Evolutionary conservation across 2,329 filamentous ascomycete genomes (phyloP).

Genomic region (Xylaria sp.): DNA sequence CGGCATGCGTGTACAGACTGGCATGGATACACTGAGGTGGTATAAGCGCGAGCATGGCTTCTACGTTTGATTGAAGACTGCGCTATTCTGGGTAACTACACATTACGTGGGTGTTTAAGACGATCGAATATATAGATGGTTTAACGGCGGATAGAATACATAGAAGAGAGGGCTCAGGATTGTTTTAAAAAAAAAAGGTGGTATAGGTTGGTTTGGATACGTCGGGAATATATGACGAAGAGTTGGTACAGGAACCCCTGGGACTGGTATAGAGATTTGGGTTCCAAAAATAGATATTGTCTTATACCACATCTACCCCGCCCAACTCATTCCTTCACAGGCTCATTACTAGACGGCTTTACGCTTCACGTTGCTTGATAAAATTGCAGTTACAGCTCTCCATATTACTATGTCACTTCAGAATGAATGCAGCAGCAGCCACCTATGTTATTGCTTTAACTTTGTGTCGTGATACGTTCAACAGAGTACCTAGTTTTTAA

Average conservation of each 20-base stretch:
- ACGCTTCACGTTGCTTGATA: no score
- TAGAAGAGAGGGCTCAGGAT: slow-evolving; percentile 6
- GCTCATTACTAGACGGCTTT: no score
- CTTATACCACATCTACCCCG: no score
- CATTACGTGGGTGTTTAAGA: neutral
- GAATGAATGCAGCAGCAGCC: no score
- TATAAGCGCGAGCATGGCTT: slow-evolving; percentile 47
- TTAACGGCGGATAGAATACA: slow-evolving; percentile 12
- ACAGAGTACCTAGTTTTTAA: no score
- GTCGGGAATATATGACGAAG: neutral
- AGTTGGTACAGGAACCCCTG: neutral
- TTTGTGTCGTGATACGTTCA: no score
- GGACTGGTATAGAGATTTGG: neutral
- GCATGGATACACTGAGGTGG: slow-evolving; percentile 72
- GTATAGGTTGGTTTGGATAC: no score
- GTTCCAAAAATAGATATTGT: neutral
- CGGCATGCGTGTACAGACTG: slow-evolving; percentile 78
- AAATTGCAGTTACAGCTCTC: no score
- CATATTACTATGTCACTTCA: no score
- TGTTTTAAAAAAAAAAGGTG: slow-evolving; percentile 1
- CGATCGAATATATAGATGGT: slow-evolving; percentile 13
- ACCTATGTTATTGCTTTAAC: no score
- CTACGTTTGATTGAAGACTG: neutral
- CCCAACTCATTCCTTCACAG: no score
- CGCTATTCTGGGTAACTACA: neutral